Base-by-base conservation (phyloP, 169 alveolate species). In the Toxoplasma gondii region DNA sequence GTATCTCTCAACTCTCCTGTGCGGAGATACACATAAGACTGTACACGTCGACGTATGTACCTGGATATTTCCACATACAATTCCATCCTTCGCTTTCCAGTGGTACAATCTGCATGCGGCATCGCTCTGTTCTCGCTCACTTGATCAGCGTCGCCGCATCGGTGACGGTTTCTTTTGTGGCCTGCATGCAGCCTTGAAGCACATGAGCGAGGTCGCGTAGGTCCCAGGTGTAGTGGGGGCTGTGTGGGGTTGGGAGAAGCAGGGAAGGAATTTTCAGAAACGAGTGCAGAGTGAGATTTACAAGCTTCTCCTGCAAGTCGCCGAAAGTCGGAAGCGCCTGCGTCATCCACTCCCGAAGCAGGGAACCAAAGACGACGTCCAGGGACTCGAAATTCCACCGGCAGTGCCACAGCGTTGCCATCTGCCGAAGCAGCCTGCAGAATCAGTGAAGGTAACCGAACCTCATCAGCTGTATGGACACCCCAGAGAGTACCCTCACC, bases 211-310 rank as follows among this genome's bases (percentile, higher is more conserved):
- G 84, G n/a, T n/a, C 43, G 1, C 84, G 84, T 1, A 34, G 44
- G 84, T 74, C 84, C 84, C 44, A 74, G 19, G 84, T 74, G 84
- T 74, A 74, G 84, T 74, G 84, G 17, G 49, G 44, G 45, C 12
- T 31, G 39, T 2, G 22, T 1, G 84, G 84, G 45, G 84, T 74
- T 24, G 84, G 84, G 31, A 9, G 39, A 17, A 74, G 84, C 2
- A 36, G 39, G n/a, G 84, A 16, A 27, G 39, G 49, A 12, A 74
- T 16, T 10, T 36, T 31, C 45, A 16, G 44, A 74, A 22, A 74
- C 84, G 44, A 7, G 27, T 31, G 45, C 27, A 36, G 49, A 10
- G 84, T 74, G 39, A n/a, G 39, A 2, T 41, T 36, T n/a, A n/a
- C 84, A 1, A 74, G 49, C 19, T 74, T 31, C 43, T 22, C 45